Evolutionary conservation across 805 yeast genomes (phyloP).

Genomic region (Yarrowia divulgata): DNA sequence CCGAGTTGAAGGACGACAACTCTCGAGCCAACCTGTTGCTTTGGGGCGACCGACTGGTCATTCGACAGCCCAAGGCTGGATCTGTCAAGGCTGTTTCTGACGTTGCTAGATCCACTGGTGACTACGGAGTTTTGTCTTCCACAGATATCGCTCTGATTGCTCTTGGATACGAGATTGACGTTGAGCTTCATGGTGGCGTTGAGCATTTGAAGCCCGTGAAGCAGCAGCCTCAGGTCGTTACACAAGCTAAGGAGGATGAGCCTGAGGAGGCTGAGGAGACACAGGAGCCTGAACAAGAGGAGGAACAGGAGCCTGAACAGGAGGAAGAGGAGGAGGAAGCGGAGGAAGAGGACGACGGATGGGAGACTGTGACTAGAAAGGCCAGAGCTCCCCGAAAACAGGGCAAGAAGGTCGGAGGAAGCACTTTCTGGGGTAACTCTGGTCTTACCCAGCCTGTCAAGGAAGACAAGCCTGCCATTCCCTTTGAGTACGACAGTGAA

Average conservation of each 20-base stretch:
- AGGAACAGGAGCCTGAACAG: not conserved
- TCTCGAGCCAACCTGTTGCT: conserved; percentile 78
- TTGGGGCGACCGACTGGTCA: conserved; percentile 77
- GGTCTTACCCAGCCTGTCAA: conserved; percentile 33
- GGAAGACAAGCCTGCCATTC: conserved; percentile 38
- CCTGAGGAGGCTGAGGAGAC: not conserved
- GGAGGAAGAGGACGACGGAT: conserved; percentile 35
- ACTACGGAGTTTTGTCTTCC: conserved; percentile 80
- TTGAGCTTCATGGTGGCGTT: conserved; percentile 57
- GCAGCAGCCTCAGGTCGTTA: conserved; percentile 1
- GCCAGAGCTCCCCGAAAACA: not conserved
- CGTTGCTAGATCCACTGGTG: conserved; percentile 91
- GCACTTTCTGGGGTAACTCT: conserved; percentile 26
- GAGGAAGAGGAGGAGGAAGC: conserved; percentile 39
- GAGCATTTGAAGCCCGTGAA: conserved; percentile 12
- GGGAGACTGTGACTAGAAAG: conserved; percentile 39
- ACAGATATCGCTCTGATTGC: conserved; percentile 95
- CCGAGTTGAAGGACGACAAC: conserved; percentile 85
- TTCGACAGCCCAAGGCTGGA: conserved; percentile 76
- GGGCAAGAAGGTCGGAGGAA: conserved; percentile 10
- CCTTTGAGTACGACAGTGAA: conserved; percentile 44
- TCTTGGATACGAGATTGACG: conserved; percentile 84
- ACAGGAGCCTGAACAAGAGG: not conserved
- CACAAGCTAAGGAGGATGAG: conserved; percentile 8
- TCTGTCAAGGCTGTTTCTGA: conserved; percentile 69